Base-by-base conservation (phyloP, 371 early-diverging fungal species). In the Lichtheimia corymbifera region DNA sequence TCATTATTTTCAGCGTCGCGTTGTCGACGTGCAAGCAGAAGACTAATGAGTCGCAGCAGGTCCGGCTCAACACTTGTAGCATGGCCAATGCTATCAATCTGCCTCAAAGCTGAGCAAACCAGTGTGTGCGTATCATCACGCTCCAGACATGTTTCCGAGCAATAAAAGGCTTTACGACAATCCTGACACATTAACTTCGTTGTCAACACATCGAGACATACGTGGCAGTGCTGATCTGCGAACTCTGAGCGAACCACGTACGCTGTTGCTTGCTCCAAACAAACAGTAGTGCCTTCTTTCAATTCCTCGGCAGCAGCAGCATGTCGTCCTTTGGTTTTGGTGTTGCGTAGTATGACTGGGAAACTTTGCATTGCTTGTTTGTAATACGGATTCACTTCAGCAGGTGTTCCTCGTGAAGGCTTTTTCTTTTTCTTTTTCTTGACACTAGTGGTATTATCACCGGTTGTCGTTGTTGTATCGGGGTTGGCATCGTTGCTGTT, bases 251-350 rank as follows among this genome's bases (percentile, higher is more conserved):
- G 82, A 55, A 89, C 88, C 11, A 90, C 80, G 43, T 76, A 75
- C 0, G 83, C 80, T 1, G 83, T 68, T 5, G 87, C 85, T 59
- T 73, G 62, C 63, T 90, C 91, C 11, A 69, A 61, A 44, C 80
- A 69, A 4, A 88, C 70, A 15, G 77, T 69, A 3, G 74, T 74
- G 6, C 91, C 91, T 30, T 81, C 71, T 15, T 65, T 57, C 5
- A 90, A 62, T 27, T 73, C 70, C 35, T 67, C 56, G 13, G 74
- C 50, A 0, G 90, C 87, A n/a, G 82, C 77, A 2, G 83, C 83
- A 61, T 87, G 85, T 2, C 87, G 83, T 7, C 89, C 90, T 72
- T 85, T 88, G 52, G 82, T 70, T 41, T 70, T 74, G 22, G 77
- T 73, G 9, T 61, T 66, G 6, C 68, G 67, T 24, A 80, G 54